Evolutionary conservation across 352 stramenopile genomes (phyloP).

Genomic region (Phytophthora chlamydospora): DNA sequence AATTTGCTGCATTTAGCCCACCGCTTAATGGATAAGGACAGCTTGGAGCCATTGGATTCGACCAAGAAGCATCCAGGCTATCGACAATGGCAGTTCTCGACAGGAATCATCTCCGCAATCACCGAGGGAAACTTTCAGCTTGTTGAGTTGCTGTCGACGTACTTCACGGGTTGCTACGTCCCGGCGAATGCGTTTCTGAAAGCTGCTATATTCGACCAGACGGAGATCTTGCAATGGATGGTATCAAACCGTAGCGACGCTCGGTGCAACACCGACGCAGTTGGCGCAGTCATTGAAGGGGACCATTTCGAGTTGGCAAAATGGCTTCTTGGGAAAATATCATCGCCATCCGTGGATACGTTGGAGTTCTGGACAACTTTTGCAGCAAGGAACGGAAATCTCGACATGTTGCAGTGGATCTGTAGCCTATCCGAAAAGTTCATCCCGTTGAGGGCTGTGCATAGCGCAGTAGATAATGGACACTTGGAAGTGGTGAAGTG

Average conservation of each 20-base stretch:
- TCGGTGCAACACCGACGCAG: neutral
- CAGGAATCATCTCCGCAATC: neutral
- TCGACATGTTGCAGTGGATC: conserved; percentile 2
- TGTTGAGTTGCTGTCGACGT: neutral
- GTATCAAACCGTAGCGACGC: neutral
- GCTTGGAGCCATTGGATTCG: neutral
- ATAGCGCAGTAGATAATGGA: neutral
- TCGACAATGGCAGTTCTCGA: neutral
- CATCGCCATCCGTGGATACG: neutral
- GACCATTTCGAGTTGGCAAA: conserved; percentile 5
- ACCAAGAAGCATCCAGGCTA: neutral
- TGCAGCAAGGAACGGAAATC: neutral
- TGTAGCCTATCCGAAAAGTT: neutral
- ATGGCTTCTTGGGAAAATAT: neutral
- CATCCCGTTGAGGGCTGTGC: neutral
- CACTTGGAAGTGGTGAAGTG: conserved; percentile 2
- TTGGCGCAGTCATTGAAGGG: neutral
- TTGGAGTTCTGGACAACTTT: neutral
- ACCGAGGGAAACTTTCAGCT: neutral
- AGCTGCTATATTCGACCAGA: neutral
- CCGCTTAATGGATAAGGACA: neutral
- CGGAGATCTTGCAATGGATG: conserved; percentile 1
- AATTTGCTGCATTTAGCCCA: neutral
- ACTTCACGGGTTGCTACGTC: neutral
- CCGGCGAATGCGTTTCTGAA: neutral